phyloP scores from a whole-genome alignment of 495 filamentous ascomycete species.

The Penicillium odoratum region DNA sequence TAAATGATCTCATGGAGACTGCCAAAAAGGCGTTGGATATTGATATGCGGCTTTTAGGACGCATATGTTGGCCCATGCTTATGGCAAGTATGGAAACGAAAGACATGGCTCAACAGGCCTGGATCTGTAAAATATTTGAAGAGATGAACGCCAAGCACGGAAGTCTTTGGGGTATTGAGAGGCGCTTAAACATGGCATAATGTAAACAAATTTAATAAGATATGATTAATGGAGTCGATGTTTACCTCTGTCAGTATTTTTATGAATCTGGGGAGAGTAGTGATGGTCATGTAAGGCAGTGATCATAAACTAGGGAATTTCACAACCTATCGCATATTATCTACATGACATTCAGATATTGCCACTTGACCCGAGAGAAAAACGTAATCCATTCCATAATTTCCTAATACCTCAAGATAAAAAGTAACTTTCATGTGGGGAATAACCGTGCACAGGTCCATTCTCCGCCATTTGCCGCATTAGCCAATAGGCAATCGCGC shows the following conservation, averaged over 20 bases:
- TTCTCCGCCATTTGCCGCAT: conserved; percentile 1
- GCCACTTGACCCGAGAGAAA: not conserved
- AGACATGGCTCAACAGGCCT: not conserved
- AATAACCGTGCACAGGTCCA: not conserved
- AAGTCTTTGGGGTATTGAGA: not conserved
- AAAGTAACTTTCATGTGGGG: not conserved
- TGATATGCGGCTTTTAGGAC: conserved; percentile 1
- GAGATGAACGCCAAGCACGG: not conserved
- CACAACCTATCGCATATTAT: not conserved
- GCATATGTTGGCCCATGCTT: not conserved
- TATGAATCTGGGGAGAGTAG: not conserved
- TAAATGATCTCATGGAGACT: not conserved
- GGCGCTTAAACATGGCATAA: not conserved
- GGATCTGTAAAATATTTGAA: not conserved
- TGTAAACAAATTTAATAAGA: not conserved
- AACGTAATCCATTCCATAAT: not conserved
- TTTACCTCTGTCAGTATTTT: not conserved
- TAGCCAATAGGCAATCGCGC: not conserved
- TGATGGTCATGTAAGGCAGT: not conserved
- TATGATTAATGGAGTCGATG: not conserved
- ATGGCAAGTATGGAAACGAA: conserved; percentile 1
- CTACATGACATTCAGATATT: not conserved
- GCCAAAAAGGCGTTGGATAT: not conserved
- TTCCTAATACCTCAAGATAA: not conserved
- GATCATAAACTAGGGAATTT: not conserved